Evolutionary conservation across 345 rosid genomes (phyloP).

Genomic region (Noccaea bulbosa): DNA sequence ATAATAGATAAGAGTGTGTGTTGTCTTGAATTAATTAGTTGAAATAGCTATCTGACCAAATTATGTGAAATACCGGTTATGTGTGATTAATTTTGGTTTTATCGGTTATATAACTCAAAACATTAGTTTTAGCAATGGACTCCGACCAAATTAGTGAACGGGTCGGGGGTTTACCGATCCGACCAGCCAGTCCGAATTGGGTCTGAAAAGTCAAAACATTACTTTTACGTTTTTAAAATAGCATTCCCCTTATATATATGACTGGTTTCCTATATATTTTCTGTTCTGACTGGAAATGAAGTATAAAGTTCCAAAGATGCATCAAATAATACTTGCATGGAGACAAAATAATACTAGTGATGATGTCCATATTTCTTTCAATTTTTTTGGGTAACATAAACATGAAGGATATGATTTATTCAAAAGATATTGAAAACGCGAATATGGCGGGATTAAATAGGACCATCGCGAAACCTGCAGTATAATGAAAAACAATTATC

Average conservation of each 20-base stretch:
- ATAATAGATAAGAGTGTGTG: background rate
- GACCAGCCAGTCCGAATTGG: background rate
- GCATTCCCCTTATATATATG: background rate
- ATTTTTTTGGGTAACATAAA: background rate
- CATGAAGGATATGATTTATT: slow-evolving; percentile 17
- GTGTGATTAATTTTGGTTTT: too few relatives aligned
- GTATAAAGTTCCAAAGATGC: slow-evolving; percentile 22
- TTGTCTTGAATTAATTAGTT: background rate
- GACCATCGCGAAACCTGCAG: slow-evolving; percentile 36
- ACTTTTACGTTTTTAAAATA: background rate
- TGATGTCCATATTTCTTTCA: slow-evolving; percentile 15
- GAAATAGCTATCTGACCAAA: too few relatives aligned
- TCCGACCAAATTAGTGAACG: background rate
- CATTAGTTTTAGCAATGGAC: background rate
- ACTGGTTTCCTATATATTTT: background rate
- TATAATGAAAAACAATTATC: slow-evolving; percentile 26
- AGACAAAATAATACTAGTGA: background rate
- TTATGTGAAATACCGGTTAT: background rate
- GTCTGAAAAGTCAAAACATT: background rate
- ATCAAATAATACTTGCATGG: background rate
- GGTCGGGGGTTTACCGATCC: background rate
- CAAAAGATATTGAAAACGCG: slow-evolving; percentile 31
- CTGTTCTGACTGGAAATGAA: slow-evolving; percentile 21
- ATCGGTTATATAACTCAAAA: too few relatives aligned
- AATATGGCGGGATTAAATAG: slow-evolving; percentile 35